phyloP scores from a whole-genome alignment of 108 stramenopile species.

The Skeletonema menzelii region DNA sequence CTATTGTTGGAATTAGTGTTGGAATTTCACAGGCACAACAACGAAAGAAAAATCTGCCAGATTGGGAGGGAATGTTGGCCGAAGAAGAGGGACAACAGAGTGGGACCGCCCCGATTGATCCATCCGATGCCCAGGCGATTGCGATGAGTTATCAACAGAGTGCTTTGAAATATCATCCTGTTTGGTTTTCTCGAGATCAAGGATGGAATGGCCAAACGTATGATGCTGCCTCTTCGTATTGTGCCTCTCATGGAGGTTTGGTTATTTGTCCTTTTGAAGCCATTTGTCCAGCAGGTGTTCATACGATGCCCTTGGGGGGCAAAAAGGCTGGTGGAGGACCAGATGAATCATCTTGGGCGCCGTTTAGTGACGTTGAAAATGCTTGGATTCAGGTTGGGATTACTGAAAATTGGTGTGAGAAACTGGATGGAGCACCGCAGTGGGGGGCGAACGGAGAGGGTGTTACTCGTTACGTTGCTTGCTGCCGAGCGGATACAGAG shows the following conservation, averaged over 20 bases:
- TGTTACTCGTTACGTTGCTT: not conserved
- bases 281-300: not conserved
- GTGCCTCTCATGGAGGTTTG: not conserved
- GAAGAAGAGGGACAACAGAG: not conserved
- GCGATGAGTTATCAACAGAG: not conserved
- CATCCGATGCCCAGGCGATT: not conserved
- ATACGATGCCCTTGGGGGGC: not conserved
- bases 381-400: not conserved
- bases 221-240: not conserved
- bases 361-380: not conserved
- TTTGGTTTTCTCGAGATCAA: not conserved
- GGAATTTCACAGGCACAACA: not conserved
- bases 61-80: constrained; percentile 3
- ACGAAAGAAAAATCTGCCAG: not conserved
- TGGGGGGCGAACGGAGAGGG: not conserved
- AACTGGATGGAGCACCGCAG: not conserved
- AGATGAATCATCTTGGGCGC: not conserved
- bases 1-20: not conserved
- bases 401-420: not conserved
- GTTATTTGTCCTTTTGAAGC: not conserved
- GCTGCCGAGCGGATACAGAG: not conserved
- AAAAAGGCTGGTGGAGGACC: not conserved
- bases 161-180: not conserved
- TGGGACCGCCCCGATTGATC: not conserved
- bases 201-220: not conserved